Evolutionary conservation across 2,329 filamentous ascomycete genomes (phyloP).

Genomic region (Pestalotiopsis sp.): DNA sequence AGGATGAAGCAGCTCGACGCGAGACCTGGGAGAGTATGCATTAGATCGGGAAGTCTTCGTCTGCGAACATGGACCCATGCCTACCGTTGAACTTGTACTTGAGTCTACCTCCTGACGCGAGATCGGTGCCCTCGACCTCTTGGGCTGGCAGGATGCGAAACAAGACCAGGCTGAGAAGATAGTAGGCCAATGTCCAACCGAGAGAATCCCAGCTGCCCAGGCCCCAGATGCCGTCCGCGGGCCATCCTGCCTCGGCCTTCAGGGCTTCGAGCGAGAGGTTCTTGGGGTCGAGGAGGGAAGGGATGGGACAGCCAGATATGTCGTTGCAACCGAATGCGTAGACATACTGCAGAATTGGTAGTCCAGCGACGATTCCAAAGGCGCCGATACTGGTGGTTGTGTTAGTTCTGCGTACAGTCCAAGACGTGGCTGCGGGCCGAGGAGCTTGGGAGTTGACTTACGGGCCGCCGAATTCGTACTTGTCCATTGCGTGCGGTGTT

Average conservation of each 20-base stretch:
- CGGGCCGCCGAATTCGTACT: conserved; percentile 52
- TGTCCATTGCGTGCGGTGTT: conserved; percentile 28
- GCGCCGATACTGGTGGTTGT: conserved; percentile 66
- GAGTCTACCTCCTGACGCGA: conserved; percentile 72
- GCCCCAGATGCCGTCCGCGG: conserved; percentile 67
- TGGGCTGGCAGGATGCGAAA: conserved; percentile 77
- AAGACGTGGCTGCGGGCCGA: background rate
- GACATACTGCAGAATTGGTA: conserved; percentile 78
- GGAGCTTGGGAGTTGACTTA: conserved; percentile 28
- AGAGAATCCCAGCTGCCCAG: conserved; percentile 72
- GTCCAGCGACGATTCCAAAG: conserved; percentile 74
- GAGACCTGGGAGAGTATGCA: conserved; percentile 59
- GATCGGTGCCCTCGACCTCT: conserved; percentile 69
- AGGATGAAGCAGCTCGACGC: conserved; percentile 75
- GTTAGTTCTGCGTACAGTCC: background rate
- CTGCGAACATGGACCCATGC: background rate
- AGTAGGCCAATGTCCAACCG: conserved; percentile 76
- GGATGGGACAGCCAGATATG: conserved; percentile 85
- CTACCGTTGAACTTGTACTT: conserved; percentile 63
- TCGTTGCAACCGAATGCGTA: conserved; percentile 92
- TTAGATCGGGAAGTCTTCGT: background rate
- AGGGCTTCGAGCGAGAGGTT: conserved; percentile 72
- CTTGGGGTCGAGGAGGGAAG: conserved; percentile 74
- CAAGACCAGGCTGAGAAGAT: conserved; percentile 73
- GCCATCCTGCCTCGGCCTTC: conserved; percentile 84